Conservation (phyloP, 2,329 filamentous ascomycete species). For the Aspergillus latus region DNA sequence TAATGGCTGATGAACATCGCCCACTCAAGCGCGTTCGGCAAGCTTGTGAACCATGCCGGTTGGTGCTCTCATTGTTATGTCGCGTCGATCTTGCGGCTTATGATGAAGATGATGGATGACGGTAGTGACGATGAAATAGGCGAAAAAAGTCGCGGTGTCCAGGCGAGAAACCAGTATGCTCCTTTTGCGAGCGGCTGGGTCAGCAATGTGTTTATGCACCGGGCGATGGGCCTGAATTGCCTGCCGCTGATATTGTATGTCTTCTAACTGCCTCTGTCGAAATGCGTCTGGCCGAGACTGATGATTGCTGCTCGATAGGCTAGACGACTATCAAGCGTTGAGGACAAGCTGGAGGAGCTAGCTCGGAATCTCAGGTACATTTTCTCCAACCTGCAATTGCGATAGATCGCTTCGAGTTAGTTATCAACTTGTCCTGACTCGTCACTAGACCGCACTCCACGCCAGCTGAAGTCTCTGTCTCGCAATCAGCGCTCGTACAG, state of each 20-base stretch:
- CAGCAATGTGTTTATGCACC: constrained; percentile 49
- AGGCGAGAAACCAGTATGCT: constrained; percentile 52
- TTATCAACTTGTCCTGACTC: not conserved
- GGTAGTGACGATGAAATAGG: constrained; percentile 27
- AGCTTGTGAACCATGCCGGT: constrained; percentile 47
- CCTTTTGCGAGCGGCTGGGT: constrained; percentile 50
- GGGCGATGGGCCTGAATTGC: constrained; percentile 23
- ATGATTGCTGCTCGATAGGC: constrained; percentile 4
- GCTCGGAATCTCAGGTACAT: constrained; percentile 8
- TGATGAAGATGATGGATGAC: not conserved
- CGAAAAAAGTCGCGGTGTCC: constrained; percentile 55
- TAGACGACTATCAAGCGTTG: constrained; percentile 11
- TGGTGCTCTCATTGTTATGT: constrained; percentile 10
- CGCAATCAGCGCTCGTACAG: not conserved
- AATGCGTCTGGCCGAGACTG: constrained; percentile 16
- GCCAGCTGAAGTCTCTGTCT: not conserved
- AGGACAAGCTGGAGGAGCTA: constrained; percentile 14
- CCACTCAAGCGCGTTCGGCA: constrained; percentile 40
- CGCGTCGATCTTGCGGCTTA: constrained; percentile 6
- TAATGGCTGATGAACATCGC: constrained; percentile 19
- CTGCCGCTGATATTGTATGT: constrained; percentile 25
- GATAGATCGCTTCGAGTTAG: too few species aligned
- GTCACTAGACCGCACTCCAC: constrained; percentile 4
- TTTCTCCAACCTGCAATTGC: not conserved
- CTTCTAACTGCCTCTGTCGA: constrained; percentile 11